Evolutionary conservation across 768 basidiomycete species (phyloP).

Genomic region (Kwoniella shandongensis): DNA sequence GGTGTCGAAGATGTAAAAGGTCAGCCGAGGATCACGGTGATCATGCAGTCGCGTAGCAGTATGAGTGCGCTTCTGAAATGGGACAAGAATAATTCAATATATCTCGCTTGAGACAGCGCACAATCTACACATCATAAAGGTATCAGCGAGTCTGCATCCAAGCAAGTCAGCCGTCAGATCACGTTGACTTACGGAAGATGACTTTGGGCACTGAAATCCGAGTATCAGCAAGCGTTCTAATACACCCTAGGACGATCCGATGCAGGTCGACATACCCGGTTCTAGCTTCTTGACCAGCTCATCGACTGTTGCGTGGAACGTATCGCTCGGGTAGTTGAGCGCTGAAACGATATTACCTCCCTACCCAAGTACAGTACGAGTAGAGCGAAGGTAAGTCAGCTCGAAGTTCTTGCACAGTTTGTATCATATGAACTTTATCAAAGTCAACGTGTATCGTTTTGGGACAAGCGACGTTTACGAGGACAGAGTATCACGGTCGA

Average conservation of each 20-base stretch:
- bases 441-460: too few species aligned
- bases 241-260: not conserved
- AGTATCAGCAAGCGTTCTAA: not conserved
- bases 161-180: not conserved
- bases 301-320: constrained; percentile 43
- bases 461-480: too few species aligned
- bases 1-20: constrained; percentile 5
- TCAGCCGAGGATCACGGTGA: too few species aligned
- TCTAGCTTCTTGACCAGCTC: constrained; percentile 45
- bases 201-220: constrained; percentile 38
- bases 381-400: not conserved
- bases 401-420: not conserved
- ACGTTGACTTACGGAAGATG: constrained; percentile 44
- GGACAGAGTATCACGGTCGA: not conserved
- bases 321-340: constrained; percentile 45
- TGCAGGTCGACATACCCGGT: constrained; percentile 24
- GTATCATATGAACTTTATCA: too few species aligned
- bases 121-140: constrained; percentile 35
- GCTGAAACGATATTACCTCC: constrained; percentile 52
- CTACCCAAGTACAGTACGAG: too few species aligned
- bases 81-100: too few species aligned
- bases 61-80: too few species aligned
- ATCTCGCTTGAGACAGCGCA: constrained; percentile 49
- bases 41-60: too few species aligned
- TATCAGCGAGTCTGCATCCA: not conserved